Percentiles rank a stretch among this genome's conserved stretches.
phyloP scores from a whole-genome alignment of 1,284 basidiomycete species.

The Coniferiporia weirii region DNA sequence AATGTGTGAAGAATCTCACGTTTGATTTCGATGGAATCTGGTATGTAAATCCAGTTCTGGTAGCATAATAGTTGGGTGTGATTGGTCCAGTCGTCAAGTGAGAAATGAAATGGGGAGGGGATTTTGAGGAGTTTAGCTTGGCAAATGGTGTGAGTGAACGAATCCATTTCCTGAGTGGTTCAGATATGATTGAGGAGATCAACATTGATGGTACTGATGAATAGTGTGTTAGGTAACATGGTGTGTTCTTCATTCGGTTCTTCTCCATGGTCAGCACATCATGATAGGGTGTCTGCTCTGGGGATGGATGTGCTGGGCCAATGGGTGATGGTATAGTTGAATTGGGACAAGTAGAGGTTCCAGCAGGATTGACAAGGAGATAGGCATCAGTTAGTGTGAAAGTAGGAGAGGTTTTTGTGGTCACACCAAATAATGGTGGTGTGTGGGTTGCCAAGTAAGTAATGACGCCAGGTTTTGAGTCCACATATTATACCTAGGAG shows the following conservation, averaged over 20 bases:
- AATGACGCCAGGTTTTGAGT: not conserved
- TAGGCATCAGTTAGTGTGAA: not conserved
- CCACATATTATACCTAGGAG: not conserved
- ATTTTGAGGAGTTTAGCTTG: not conserved
- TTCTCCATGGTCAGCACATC: constrained; percentile 30
- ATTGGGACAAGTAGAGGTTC: constrained; percentile 31
- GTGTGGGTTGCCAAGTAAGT: not conserved
- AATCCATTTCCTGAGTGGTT: not conserved
- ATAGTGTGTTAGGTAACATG: constrained; percentile 26
- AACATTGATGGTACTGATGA: constrained; percentile 18
- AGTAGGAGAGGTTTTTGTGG: not conserved
- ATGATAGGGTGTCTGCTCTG: constrained; percentile 36
- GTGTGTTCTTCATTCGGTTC: constrained; percentile 28
- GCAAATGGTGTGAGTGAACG: not conserved
- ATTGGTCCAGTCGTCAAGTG: constrained; percentile 16
- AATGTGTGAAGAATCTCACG: constrained; percentile 23
- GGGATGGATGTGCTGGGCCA: constrained; percentile 31
- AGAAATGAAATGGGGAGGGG: not conserved
- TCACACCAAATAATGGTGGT: not conserved
- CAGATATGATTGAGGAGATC: not conserved
- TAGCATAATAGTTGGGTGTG: constrained; percentile 16
- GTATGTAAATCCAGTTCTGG: constrained; percentile 24
- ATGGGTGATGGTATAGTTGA: constrained; percentile 34
- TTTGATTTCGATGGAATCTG: constrained; percentile 18
- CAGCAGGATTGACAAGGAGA: constrained; percentile 34